Conservation (phyloP, 2,329 filamentous ascomycete genomes). For the Colletotrichum brevisporum region DNA sequence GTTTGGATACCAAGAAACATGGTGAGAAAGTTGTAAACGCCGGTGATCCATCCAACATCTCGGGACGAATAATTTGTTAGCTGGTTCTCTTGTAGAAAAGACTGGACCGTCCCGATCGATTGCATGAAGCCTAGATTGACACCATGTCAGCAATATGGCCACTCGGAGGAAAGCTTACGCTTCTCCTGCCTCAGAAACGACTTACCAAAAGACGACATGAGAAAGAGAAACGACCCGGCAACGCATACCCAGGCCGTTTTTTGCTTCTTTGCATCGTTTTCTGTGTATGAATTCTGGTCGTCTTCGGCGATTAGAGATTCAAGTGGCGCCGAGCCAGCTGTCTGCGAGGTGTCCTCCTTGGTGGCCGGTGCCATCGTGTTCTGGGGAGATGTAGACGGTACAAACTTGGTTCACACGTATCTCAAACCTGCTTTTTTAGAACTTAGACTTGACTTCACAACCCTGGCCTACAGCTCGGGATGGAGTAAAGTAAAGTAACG, state of each 20-base stretch:
- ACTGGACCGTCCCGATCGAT: slow-evolving; percentile 61
- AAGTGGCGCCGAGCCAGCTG: background rate
- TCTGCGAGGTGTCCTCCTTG: no score
- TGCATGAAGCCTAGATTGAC: slow-evolving; percentile 57
- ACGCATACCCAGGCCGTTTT: slow-evolving; percentile 30
- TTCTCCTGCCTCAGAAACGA: background rate
- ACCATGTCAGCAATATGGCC: background rate
- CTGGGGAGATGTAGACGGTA: no score
- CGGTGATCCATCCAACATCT: slow-evolving; percentile 65
- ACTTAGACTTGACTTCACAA: no score
- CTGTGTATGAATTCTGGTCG: background rate
- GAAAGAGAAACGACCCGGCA: slow-evolving; percentile 6
- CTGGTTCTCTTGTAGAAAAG: slow-evolving; percentile 60
- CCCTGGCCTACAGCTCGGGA: no score
- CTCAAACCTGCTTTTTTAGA: no score
- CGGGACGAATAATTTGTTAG: slow-evolving; percentile 55
- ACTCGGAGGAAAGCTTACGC: background rate
- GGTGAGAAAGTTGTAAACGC: slow-evolving; percentile 59
- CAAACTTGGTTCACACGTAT: no score
- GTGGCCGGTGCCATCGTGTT: no score
- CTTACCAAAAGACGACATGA: slow-evolving; percentile 31
- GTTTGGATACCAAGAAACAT: slow-evolving; percentile 62
- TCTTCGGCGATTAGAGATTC: background rate
- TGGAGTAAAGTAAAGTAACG: no score
- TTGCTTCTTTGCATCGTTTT: slow-evolving; percentile 8